phyloP scores from a whole-genome alignment of 257 asterid species.

The Scutellaria baicalensis region DNA sequence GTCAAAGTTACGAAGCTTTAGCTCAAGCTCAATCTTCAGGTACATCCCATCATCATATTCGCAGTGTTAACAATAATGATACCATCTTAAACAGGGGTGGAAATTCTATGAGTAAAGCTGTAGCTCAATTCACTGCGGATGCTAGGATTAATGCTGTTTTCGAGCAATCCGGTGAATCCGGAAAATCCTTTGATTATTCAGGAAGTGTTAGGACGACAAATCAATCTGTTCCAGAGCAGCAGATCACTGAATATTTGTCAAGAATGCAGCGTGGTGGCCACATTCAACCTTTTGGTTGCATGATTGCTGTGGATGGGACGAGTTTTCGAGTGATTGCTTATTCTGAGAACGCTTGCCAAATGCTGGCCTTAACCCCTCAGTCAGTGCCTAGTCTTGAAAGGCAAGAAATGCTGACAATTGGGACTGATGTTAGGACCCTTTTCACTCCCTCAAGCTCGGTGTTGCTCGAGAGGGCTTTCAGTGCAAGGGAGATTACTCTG shows the following conservation, averaged over 20 bases:
- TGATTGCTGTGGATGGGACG: conserved; percentile 32
- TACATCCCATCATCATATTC: conserved; percentile 22
- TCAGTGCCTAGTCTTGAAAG: conserved; percentile 37
- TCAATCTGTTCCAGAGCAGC: conserved; percentile 43
- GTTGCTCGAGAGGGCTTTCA: conserved; percentile 40
- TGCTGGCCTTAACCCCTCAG: conserved; percentile 43
- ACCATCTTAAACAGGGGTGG: conserved; percentile 9
- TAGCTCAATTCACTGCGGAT: conserved; percentile 46
- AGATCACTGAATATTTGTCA: conserved; percentile 41
- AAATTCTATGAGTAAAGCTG: conserved; percentile 39
- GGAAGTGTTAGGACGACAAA: conserved; percentile 30
- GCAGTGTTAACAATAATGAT: background rate
- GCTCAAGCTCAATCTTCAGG: conserved; percentile 38
- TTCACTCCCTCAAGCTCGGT: conserved; percentile 41
- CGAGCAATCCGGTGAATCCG: conserved; percentile 47
- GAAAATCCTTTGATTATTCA: conserved; percentile 37
- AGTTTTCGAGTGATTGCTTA: conserved; percentile 36
- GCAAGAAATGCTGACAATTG: conserved; percentile 24
- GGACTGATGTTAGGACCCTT: conserved; percentile 47
- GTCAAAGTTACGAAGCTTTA: conserved; percentile 5
- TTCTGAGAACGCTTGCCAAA: conserved; percentile 42
- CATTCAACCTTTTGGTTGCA: conserved; percentile 52
- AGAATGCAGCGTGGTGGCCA: conserved; percentile 55
- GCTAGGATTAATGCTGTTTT: conserved; percentile 46
- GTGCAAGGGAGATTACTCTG: conserved; percentile 39